Evolutionary conservation across 2,329 filamentous ascomycete species (phyloP), one percentile per base, ranked within the genome.

Genomic region (Pseudogymnoascus sp.): DNA sequence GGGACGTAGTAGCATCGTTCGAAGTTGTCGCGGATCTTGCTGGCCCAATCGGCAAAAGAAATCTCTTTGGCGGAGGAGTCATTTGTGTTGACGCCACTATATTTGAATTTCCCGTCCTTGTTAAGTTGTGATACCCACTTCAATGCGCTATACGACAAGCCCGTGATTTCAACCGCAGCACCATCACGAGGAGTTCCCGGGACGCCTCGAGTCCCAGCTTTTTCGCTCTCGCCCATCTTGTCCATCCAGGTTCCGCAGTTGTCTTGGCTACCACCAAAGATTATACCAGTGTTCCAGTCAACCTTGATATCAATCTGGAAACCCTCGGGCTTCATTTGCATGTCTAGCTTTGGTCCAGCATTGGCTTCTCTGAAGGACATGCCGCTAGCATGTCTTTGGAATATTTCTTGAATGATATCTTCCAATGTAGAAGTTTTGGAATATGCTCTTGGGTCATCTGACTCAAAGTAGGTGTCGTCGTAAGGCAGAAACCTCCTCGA

Each of bases 201-300:
- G 17, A 96, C 80, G 58, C 94, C 95, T 77, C 97, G 97, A 70
- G 87, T 96, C 63, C 89, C 88, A 13, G 95, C 94, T 64, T 87
- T 89, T 66, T 89, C 85, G 65, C 92, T 96, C 74, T 99, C 94
- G n/a, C 94, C 94, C 94, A 99, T 99, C 82, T 99, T 99, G 80
- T 99, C 94, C 92, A 97, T 97, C 94, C 94, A 99, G 1, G 94
- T 99, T 60, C 94, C 94, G 69, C 95, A 99, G 74, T 99, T 99
- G 75, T 78, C 82, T 71, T 97, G 92, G 70, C 90, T 97, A 35
- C 95, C 94, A 61, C 95, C 94, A 70, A 95, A 96, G 62, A 99
- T 87, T 65, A 99, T 83, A 21, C 94, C 95, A 4, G 86, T 94
- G 33, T 83, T 78, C 93, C 93, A 97, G 72, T 99, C 93, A 9